Conservation (phyloP, 2,329 filamentous ascomycete species). For the Talaromyces albobiverticillius region DNA sequence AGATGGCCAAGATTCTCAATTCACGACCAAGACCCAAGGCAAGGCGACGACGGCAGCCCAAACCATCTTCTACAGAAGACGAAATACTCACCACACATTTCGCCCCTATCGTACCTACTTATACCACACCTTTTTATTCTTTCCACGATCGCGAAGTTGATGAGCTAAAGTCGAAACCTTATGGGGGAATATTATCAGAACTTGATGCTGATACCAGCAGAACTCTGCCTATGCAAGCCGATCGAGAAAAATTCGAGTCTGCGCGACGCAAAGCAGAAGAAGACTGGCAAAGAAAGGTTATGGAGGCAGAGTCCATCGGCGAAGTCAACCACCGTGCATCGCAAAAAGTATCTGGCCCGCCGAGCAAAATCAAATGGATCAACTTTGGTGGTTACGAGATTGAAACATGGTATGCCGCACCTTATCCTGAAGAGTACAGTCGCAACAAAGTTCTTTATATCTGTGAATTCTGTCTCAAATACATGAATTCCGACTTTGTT, state of each 20-base stretch:
- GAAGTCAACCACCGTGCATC: conserved; percentile 62
- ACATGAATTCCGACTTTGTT: conserved; percentile 99
- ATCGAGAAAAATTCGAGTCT: conserved; percentile 83
- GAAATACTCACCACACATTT: conserved; percentile 57
- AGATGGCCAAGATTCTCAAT: conserved; percentile 60
- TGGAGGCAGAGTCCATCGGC: conserved; percentile 61
- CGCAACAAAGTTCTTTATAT: conserved; percentile 96
- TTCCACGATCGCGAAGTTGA: conserved; percentile 88
- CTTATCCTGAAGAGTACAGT: conserved; percentile 97
- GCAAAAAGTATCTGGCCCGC: conserved; percentile 76
- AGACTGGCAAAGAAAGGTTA: conserved; percentile 72
- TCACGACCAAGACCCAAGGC: conserved; percentile 54
- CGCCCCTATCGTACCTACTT: conserved; percentile 60
- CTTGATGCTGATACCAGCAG: conserved; percentile 86
- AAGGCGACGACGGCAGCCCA: conserved; percentile 49
- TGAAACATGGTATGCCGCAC: conserved; percentile 97
- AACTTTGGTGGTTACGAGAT: conserved; percentile 98
- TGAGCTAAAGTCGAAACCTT: conserved; percentile 87
- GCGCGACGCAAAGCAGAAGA: conserved; percentile 89
- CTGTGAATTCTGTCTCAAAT: conserved; percentile 98
- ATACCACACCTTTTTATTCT: conserved; percentile 78
- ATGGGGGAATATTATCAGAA: conserved; percentile 88
- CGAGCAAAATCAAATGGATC: conserved; percentile 97
- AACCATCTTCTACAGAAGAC: conserved; percentile 38
- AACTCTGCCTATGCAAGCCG: conserved; percentile 75